Evolutionary conservation across 164 flowering plant species (phyloP), one percentile per base, ranked within the genome.

Genomic region (Umbilicus rupestris): DNA sequence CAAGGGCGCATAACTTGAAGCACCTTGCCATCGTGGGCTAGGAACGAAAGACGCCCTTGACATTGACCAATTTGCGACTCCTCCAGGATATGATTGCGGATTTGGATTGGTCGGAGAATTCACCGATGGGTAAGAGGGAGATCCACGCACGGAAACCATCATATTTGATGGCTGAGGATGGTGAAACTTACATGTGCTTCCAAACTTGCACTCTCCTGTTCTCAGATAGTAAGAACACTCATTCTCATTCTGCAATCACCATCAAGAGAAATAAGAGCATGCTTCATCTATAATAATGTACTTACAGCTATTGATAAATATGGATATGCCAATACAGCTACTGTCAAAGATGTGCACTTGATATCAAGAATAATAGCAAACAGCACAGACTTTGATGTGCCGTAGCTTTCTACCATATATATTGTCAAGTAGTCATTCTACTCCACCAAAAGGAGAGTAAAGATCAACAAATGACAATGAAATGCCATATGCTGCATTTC

Each of bases 11-110:
- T 87, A 90, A 77, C 84, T 85, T 49, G 97, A 89, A 72, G 94
- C 89, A 72, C 84, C 89, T 80, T 88, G 94, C 98, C 97, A 87
- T 44, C 89, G 89, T 42, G 98, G 89, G 74, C 89, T 87, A 44
- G 95, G 77, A 72, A 94, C 72, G 73, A 85, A 87, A 70, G 98
- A 87, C 58, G 88, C 82, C 75, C 97, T 85, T 15, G 96, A 84
- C 75, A 82, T 63, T 39, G 88, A 70, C 97, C 90, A 88, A 64
- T 82, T 87, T 67, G 88, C 64, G 52, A 84, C 72, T 68, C 87
- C 86, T 76, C 89, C 88, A 26, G 82, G 78, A 79, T 78, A 90
- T 33, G 95, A 81, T 72, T 86, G 93, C 78, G 91, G 93, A 68
- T 84, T 81, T 76, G 90, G 88, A 67, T 87, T 80, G 44, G 94